A percentile compares a stretch with the other conserved stretches of the same genome.
phyloP scores from a whole-genome alignment of 306 rosid species.

The Elaeagnus macrophylla region DNA sequence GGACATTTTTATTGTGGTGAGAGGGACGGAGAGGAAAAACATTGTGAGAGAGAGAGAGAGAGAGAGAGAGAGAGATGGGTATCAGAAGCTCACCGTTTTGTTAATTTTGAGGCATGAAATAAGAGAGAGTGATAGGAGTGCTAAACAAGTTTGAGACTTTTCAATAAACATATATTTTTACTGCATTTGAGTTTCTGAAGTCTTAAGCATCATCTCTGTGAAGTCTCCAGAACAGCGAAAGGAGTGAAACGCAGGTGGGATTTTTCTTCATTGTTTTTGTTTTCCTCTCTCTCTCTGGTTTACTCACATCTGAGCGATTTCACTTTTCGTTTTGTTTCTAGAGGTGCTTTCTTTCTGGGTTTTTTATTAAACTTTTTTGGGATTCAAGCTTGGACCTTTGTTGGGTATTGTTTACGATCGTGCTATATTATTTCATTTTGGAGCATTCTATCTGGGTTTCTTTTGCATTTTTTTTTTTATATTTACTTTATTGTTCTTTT shows the following conservation, averaged over 20 bases:
- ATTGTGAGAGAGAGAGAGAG: constrained; percentile 17
- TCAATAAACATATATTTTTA: constrained; percentile 21
- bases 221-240: constrained; percentile 27
- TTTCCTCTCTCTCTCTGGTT: neutral
- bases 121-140: constrained; percentile 30
- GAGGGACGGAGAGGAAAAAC: constrained; percentile 4
- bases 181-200: constrained; percentile 30
- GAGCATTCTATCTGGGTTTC: neutral
- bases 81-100: constrained; percentile 82
- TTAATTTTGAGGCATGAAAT: constrained; percentile 85
- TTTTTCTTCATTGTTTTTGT: neutral
- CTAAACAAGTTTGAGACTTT: constrained; percentile 43
- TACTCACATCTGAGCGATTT: neutral
- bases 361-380: constrained; percentile 9
- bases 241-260: constrained; percentile 35
- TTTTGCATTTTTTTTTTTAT: neutral
- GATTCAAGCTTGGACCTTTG: constrained; percentile 6
- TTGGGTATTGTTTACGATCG: constrained; percentile 2
- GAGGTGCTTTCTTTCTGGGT: neutral
- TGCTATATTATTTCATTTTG: constrained; percentile 5
- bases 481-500: neutral
- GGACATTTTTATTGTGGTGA: constrained; percentile 5
- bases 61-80: constrained; percentile 22
- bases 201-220: constrained; percentile 23
- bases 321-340: neutral